Percentiles rank a stretch among this genome's conserved stretches.
These are phyloP conservation scores for Cyclotella sp. DNA, from an alignment of 108 stramenopile genomes.

Conservation along the genomic window DNA sequence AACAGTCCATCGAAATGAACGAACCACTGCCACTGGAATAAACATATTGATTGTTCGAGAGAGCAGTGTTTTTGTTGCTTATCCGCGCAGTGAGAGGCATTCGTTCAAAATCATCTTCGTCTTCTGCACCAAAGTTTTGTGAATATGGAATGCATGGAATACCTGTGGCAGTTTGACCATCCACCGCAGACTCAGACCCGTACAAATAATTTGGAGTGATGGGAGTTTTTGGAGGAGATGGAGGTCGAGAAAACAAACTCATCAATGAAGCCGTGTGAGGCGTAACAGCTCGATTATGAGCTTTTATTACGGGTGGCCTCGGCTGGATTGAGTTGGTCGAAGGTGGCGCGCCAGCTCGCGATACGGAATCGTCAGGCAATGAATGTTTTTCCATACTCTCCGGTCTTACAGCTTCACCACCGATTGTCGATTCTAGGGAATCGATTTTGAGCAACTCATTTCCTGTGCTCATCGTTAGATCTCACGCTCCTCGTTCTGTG, in stretches of 20 bases:
- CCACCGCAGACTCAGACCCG: not conserved
- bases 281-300: conserved; percentile 31
- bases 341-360: not conserved
- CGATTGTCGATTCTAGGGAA: too few species aligned
- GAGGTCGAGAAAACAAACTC: conserved; percentile 34
- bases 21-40: not conserved
- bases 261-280: conserved; percentile 37
- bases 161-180: not conserved
- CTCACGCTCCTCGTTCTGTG: too few species aligned
- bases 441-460: too few species aligned
- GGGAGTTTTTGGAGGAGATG: conserved; percentile 21
- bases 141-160: too few species aligned
- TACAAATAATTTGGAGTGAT: conserved; percentile 16
- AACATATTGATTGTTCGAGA: too few species aligned
- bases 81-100: too few species aligned
- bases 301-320: conserved; percentile 10
- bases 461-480: too few species aligned
- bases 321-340: not conserved
- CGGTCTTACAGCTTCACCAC: too few species aligned
- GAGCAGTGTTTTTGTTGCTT: too few species aligned
- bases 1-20: not conserved
- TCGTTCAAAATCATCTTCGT: too few species aligned
- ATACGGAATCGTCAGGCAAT: not conserved
- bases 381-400: not conserved
- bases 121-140: too few species aligned